phyloP scores from a whole-genome alignment of 2,329 filamentous ascomycete genomes.

The Thielaviopsis ethacetica region DNA sequence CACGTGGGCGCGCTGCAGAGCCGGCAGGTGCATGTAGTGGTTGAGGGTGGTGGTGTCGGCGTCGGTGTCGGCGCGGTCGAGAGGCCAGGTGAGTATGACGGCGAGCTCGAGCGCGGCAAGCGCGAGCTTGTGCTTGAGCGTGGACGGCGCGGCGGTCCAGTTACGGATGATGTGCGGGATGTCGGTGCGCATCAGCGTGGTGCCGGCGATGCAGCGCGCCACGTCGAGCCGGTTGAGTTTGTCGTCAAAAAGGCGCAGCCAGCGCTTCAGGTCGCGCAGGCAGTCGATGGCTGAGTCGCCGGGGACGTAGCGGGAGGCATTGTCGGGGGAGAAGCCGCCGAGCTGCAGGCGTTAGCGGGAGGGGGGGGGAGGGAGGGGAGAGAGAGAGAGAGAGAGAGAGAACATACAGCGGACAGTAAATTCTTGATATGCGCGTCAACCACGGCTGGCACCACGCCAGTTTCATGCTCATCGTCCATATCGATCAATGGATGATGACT shows the following conservation, averaged over 20 bases:
- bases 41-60: slow-evolving; percentile 75
- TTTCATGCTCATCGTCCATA: slow-evolving; percentile 14
- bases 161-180: slow-evolving; percentile 73
- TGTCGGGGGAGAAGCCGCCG: slow-evolving; percentile 63
- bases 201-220: slow-evolving; percentile 77
- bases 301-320: slow-evolving; percentile 69
- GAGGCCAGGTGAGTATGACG: slow-evolving; percentile 85
- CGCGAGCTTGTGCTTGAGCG: slow-evolving; percentile 61
- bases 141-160: slow-evolving; percentile 59
- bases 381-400: neutral
- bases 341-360: slow-evolving; percentile 39
- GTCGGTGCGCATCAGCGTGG: slow-evolving; percentile 82
- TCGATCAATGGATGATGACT: neutral
- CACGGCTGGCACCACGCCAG: slow-evolving; percentile 68
- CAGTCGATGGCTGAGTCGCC: slow-evolving; percentile 89
- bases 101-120: slow-evolving; percentile 80
- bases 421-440: slow-evolving; percentile 87
- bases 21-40: slow-evolving; percentile 80
- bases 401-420: slow-evolving; percentile 74
- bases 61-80: slow-evolving; percentile 49
- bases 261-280: slow-evolving; percentile 83
- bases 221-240: slow-evolving; percentile 91
- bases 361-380: neutral
- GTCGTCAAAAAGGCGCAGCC: slow-evolving; percentile 88
- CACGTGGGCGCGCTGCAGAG: slow-evolving; percentile 73